Evolutionary conservation across 1,139 yeast species (phyloP), one percentile per base, ranked within the genome.

Genomic region (Pichia sp.): DNA sequence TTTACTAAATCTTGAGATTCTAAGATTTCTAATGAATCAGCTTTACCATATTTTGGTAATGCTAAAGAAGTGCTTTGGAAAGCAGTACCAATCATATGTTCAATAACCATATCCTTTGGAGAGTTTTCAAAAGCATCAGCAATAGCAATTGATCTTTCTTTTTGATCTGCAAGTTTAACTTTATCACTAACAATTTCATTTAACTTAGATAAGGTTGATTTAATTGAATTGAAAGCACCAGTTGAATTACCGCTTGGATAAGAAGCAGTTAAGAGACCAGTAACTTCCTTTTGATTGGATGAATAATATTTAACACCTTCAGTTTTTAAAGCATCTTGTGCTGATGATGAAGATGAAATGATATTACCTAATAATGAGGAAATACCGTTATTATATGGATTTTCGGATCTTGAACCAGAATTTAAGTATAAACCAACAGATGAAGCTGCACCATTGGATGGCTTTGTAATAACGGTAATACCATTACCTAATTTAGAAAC

Each of bases 21-120:
- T 66, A 85, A 72, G 54, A 74, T 76, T 42, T 71, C 66, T 46
- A 85, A 60, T 43, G 86, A 72, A 55, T 83, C 90, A 39, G 71
- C 57, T 56, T 87, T 83, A 73, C 95, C 95, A 59, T 74, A 72
- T 47, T 77, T 73, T 67, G 95, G 94, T 66, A 85, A 73, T 48
- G 83, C 84, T 59, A 85, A 73, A 24, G 92, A 81, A 61, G 86
- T 81, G 62, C 88, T 87, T 71, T 85, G 95, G 84, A 77, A 85
- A 48, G 94, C 94, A 53, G 89, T 76, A 53, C 89, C 77, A 61
- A 80, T 79, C 71, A 85, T 76, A 68, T 85, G 94, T 69, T 82
- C 86, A 59, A 80, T 63, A 45, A 82, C 84, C 73, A 68, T 75
- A 53, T 68, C 57, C 46, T 70, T 61, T 52, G 80, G 80, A 57